Evolutionary conservation across 306 rosid species (phyloP), one percentile per base, ranked within the genome.

Genomic region (Lagenaria siceraria): DNA sequence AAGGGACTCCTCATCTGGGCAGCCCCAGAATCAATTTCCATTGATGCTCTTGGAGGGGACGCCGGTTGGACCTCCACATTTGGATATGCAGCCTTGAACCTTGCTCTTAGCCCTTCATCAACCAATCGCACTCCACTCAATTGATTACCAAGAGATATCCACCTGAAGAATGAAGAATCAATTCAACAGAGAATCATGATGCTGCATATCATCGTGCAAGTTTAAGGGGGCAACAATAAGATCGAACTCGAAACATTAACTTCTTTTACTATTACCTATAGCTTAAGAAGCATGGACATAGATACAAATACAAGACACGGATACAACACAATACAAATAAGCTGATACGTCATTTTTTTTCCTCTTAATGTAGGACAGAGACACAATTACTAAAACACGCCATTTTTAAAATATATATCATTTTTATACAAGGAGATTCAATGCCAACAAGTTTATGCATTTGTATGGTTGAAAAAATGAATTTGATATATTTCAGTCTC

Each of bases 121-220:
- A 96, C 99, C 76, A 96, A 82, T 77, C 99, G 86, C 33, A 82
- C 99, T 75, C 99, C 99, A 52, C 27, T 73, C 85, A 96, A 86
- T 85, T 96, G 99, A 85, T 96, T 96, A 52, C 99, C 99, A 4
- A 96, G 96, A 58, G 99, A 90, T 93, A 96, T 96, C 99, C 99
- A 96, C 82, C 98, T 96, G 87, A 82, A 43, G n/a, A 72, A 62
- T 96, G 87, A 82, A 43, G n/a, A 72, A 62, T 72, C 63, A 55
- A 76, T 22, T 74, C n/a, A 6, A 18, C 51, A 21, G 21, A 54
- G 10, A 10, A 27, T 17, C 7, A 38, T 36, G 55, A 25, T 53
- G 74, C n/a, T 43, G 10, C 60, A 25, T 40, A 12, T 72, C 52
- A 27, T 73, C 77, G 2, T 66, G 49, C 49, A 66, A 38, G 74